phyloP scores from a whole-genome alignment of 495 filamentous ascomycete species.

The Parmelia sp. region DNA sequence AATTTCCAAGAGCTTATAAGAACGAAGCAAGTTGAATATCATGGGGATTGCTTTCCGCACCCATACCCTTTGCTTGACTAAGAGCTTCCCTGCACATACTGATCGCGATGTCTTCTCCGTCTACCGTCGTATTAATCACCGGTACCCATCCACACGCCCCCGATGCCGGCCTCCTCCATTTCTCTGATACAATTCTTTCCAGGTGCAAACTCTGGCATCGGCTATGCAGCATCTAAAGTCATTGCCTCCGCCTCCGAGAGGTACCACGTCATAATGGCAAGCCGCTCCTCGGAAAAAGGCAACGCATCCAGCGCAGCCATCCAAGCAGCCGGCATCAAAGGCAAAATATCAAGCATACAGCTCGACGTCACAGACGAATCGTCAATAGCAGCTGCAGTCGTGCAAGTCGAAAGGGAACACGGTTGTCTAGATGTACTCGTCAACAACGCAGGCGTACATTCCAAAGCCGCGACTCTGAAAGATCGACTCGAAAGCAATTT shows the following conservation, averaged over 20 bases:
- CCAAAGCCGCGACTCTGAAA: slow-evolving; percentile 7
- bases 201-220: slow-evolving; percentile 16
- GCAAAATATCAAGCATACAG: slow-evolving; percentile 21
- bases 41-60: neutral
- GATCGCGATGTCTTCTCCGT: neutral
- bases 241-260: slow-evolving; percentile 6
- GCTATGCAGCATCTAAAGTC: slow-evolving; percentile 16
- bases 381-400: slow-evolving; percentile 27
- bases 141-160: neutral
- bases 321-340: neutral
- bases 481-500: slow-evolving; percentile 20
- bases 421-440: slow-evolving; percentile 32
- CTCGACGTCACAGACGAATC: slow-evolving; percentile 33
- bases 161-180: neutral
- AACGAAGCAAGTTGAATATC: neutral
- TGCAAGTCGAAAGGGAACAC: slow-evolving; percentile 27
- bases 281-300: slow-evolving; percentile 7
- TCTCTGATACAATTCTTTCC: neutral
- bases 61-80: neutral
- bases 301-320: slow-evolving; percentile 9
- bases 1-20: neutral
- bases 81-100: neutral
- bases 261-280: slow-evolving; percentile 16
- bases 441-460: slow-evolving; percentile 30
- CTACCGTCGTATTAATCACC: neutral